Percentiles rank a stretch among this genome's conserved stretches.
Conservation (phyloP, 176 grass and related monocot species). For the Hordeum marinum region DNA sequence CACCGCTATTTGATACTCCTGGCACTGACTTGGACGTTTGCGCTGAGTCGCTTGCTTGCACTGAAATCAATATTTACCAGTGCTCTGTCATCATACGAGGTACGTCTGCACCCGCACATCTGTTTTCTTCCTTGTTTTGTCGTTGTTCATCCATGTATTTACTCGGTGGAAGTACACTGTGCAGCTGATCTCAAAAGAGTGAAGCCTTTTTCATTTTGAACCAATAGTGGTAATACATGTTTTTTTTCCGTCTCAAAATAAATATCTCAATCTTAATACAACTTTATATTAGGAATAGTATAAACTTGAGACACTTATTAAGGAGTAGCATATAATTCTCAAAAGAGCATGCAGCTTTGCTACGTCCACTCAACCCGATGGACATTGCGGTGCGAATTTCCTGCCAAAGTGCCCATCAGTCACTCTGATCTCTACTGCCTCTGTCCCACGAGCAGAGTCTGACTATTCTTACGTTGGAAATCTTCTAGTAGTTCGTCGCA, state of each 20-base stretch:
- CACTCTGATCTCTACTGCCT: not conserved
- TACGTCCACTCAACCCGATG: not conserved
- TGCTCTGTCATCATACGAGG: not conserved
- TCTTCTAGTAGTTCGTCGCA: not conserved
- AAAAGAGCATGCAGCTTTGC: not conserved
- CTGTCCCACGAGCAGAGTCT: not conserved
- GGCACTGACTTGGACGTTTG: slow-evolving; percentile 31
- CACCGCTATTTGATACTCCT: slow-evolving; percentile 23
- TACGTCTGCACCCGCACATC: not conserved
- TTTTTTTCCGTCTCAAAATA: no score
- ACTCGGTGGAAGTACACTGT: not conserved
- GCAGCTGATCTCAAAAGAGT: slow-evolving; percentile 8
- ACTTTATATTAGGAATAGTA: no score
- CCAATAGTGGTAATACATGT: no score
- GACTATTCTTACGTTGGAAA: not conserved
- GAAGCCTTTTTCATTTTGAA: not conserved
- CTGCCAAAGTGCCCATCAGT: not conserved
- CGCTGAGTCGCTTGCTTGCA: not conserved
- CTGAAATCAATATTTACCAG: slow-evolving; percentile 9
- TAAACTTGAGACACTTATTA: no score
- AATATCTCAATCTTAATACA: no score
- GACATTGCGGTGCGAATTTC: not conserved
- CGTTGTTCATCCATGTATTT: not conserved
- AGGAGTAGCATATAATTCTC: not conserved
- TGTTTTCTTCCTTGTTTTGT: slow-evolving; percentile 37